Evolutionary conservation across 1,139 yeast genomes (phyloP), one percentile per base, ranked within the genome.

Genomic region (Candida sp.): DNA sequence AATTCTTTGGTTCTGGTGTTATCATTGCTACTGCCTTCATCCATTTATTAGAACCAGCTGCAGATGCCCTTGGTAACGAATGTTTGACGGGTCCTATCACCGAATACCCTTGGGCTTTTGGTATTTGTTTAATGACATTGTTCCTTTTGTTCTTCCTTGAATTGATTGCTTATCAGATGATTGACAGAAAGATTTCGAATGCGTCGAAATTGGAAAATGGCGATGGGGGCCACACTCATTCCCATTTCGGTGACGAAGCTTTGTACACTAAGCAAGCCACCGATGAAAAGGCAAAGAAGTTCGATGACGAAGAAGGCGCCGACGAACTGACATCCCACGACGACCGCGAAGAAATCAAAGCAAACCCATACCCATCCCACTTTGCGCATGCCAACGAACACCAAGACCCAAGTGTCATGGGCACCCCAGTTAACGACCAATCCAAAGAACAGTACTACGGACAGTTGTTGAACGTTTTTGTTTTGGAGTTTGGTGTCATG

Each of bases 1-100:
- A 89, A 63, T 90, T 82, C 72, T 91, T 92, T 66, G 98, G 98
- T 54, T 87, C 96, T 1, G 98, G 98, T 47, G 97, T 92, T 47
- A 92, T 92, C 63, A 78, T 91, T 7, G 94, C 97, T 1, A 92
- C 97, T 1, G 92, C 96, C 0, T 88, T 90, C 61, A 86, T 92
- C 51, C 98, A 92, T 69, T 74, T 92, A 54, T 74, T 92, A 59
- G 85, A 86, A 59, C 97, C 97, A 0, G 96, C 96, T 3, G 73
- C 78, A 58, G 87, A 84, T 35, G 63, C 70, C 11, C 68, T 75
- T 27, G 50, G 62, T 7, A 58, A 69, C 37, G 70, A 66, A 28
- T 75, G 80, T 57, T 65, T 75, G 44, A 75, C 75, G 7, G 76
- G 73, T 1, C 60, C 63, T 1, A 69, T 68, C 51, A 62, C 54